Evolutionary conservation across 208 protist species (phyloP), one percentile per base, ranked within the genome.

Genomic region (Leishmania lainsoni): DNA sequence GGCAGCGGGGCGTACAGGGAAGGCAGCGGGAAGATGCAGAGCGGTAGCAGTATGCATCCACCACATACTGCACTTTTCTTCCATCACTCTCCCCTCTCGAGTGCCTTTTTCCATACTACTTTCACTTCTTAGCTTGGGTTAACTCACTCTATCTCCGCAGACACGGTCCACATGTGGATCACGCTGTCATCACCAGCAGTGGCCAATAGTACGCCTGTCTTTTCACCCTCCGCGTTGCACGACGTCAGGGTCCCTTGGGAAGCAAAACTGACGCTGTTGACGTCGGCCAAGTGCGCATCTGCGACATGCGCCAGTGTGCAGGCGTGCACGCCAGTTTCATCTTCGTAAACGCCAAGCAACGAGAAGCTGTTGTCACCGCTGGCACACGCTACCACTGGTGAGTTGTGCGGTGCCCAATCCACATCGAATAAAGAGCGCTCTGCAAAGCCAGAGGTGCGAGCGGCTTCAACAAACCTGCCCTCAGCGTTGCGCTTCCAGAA

Each of bases 361-460:
- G 88, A 77, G 52, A 98, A 83, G 76, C 90, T 92, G 83, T 98
- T 92, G 84, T 98, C 95, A 17, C 94, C 96, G 72, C 90, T 93
- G 45, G 88, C 94, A 39, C 90, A 92, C 32, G 94, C 94, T 52
- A 98, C 88, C 32, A 97, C 72, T 9, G 87, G 61, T 0, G 78
- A 63, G 56, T 85, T 83, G 39, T 76, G 80, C 16, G 81, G 90
- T 10, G 91, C 89, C 95, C 96, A 98, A 73, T 85, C 83, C 1
- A 97, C 82, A 42, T 83, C 83, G 76, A 93, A 98, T 17, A 98
- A 74, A 22, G 94, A 81, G 68, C 94, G 89, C 78, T 93, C 92
- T 16, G 87, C 85, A 71, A 94, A 90, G 35, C 90, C 91, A 16
- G 83, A 84, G 39, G 70, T 52, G n/a, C 86, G 79, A 9, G 83